Evolutionary conservation across 139 green algal genomes (phyloP).

Genomic region (Chlamydomonas sp.): DNA sequence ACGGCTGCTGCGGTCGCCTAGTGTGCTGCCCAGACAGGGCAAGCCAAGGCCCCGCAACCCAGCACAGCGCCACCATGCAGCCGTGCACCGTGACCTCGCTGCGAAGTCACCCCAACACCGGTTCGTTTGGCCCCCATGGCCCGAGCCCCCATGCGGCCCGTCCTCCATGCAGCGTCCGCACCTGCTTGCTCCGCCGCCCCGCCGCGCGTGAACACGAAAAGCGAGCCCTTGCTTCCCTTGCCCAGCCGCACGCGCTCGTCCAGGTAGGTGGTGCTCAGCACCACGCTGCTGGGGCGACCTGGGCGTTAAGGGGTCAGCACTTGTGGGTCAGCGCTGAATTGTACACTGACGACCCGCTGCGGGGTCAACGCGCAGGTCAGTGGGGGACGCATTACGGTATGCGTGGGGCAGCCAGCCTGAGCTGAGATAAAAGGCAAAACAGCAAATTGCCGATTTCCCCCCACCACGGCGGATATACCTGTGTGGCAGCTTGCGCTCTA

Average conservation of each 20-base stretch:
- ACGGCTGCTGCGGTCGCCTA: background rate
- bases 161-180: background rate
- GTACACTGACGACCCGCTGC: too few relatives aligned
- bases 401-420: too few relatives aligned
- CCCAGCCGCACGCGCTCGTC: slow-evolving; percentile 82
- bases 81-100: background rate
- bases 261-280: slow-evolving; percentile 84
- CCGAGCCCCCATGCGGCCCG: background rate
- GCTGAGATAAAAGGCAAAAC: too few relatives aligned
- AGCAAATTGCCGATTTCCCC: background rate
- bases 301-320: background rate
- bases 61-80: background rate
- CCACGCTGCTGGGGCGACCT: slow-evolving; percentile 66
- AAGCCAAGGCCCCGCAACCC: background rate
- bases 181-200: slow-evolving; percentile 65
- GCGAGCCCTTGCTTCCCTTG: slow-evolving; percentile 70
- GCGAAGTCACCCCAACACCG: background rate
- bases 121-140: background rate
- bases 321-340: too few relatives aligned
- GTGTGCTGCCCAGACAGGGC: background rate
- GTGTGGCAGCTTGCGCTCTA: too few relatives aligned
- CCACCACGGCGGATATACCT: too few relatives aligned
- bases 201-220: slow-evolving; percentile 84
- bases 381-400: too few relatives aligned
- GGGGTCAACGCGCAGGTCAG: too few relatives aligned